Conservation (phyloP, 805 yeast species). For the Lipomyces yamadae region DNA sequence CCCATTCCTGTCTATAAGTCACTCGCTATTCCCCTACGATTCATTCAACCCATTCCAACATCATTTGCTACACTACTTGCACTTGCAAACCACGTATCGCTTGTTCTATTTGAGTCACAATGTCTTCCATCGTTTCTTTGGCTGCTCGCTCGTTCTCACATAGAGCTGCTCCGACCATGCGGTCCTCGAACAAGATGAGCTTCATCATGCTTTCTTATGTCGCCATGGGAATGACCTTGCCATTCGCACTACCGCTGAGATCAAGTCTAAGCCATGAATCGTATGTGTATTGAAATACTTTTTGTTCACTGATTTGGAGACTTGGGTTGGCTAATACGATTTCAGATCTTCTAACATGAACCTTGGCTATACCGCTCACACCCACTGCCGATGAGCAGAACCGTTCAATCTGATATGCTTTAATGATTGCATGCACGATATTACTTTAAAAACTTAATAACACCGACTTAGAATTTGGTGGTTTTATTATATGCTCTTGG, state of each 20-base stretch:
- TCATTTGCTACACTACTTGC: conserved; percentile 13
- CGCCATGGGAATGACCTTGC: conserved; percentile 35
- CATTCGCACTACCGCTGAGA: conserved; percentile 32
- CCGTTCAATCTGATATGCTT: background rate
- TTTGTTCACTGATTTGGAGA: background rate
- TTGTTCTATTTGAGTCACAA: conserved; percentile 8
- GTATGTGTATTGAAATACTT: conserved; percentile 10
- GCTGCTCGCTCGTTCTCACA: conserved; percentile 32
- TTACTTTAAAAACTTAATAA: too few relatives aligned
- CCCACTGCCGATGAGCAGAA: conserved; percentile 28
- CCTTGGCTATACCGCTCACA: conserved; percentile 18
- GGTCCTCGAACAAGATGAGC: conserved; percentile 20
- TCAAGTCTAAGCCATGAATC: conserved; percentile 22
- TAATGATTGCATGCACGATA: too few relatives aligned
- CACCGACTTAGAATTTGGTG: too few relatives aligned
- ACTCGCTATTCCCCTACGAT: background rate
- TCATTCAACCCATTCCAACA: background rate
- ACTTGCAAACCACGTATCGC: background rate
- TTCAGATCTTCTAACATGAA: conserved; percentile 8
- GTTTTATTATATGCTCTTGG: too few relatives aligned
- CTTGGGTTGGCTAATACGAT: background rate
- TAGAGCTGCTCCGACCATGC: conserved; percentile 20
- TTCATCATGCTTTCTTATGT: conserved; percentile 31
- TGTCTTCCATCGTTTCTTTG: conserved; percentile 19
- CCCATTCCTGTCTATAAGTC: background rate